Evolutionary conservation across 257 asterid species (phyloP).

Genomic region (Gardenia jasminoides): DNA sequence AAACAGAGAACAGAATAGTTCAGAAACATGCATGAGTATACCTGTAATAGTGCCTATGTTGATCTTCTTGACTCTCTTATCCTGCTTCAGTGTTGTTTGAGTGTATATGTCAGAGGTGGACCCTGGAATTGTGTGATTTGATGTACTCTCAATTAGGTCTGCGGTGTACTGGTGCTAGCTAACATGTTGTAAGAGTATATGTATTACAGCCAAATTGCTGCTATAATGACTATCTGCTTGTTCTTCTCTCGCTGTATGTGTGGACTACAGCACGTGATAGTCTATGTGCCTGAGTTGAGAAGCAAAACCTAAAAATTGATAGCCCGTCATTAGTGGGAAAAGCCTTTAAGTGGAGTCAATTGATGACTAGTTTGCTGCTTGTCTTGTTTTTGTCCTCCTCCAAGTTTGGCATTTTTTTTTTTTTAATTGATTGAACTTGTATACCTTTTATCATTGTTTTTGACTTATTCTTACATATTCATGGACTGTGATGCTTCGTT

Average conservation of each 20-base stretch:
- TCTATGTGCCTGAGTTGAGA: neutral
- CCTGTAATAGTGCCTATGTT: neutral
- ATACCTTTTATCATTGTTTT: neutral
- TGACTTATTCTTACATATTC: neutral
- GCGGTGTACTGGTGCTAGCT: neutral
- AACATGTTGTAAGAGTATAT: too few relatives aligned
- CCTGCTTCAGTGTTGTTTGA: neutral
- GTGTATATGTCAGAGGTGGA: neutral
- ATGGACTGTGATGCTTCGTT: conserved; percentile 8
- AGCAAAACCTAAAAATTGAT: neutral
- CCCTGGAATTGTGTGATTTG: neutral
- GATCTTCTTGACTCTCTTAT: neutral
- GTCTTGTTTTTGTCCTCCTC: neutral
- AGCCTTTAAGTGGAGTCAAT: neutral
- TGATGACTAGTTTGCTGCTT: neutral
- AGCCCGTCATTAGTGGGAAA: neutral
- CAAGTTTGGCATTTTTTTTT: neutral
- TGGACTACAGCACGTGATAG: neutral
- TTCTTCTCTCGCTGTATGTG: neutral
- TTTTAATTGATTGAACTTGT: neutral
- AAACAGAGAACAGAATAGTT: neutral
- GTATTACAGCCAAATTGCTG: neutral
- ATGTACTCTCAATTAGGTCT: neutral
- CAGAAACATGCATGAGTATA: neutral
- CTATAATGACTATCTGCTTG: neutral